These are phyloP conservation scores for Zoysia japonica DNA, from an alignment of 176 grass and related monocot species.

Conservation along the genomic window DNA sequence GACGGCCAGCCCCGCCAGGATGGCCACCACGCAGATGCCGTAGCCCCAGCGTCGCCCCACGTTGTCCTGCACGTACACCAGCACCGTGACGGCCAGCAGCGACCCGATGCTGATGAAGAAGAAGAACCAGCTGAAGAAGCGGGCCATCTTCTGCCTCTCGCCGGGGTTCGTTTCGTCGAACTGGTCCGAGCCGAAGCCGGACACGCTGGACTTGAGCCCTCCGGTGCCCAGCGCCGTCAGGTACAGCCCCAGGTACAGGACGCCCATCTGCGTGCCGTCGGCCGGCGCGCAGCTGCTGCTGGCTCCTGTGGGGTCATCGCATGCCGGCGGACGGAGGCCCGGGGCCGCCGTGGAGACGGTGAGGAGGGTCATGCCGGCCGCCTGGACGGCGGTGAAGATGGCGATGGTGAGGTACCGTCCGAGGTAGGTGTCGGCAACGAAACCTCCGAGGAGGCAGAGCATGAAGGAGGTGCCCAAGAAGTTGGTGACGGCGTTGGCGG, in stretches of 20 bases:
- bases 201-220: conserved; percentile 84
- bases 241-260: conserved; percentile 79
- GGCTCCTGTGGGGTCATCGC: conserved; percentile 19
- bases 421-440: conserved; percentile 85
- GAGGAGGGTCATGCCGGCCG: conserved; percentile 54
- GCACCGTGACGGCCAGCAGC: conserved; percentile 70
- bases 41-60: conserved; percentile 56
- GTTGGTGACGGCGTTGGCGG: conserved; percentile 80
- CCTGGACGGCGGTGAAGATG: conserved; percentile 76
- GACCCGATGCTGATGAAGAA: conserved; percentile 62
- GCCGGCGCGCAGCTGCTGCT: conserved; percentile 36
- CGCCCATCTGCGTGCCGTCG: conserved; percentile 42
- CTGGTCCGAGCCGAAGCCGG: conserved; percentile 81
- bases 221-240: conserved; percentile 80
- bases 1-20: conserved; percentile 32
- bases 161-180: conserved; percentile 62
- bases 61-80: conserved; percentile 91
- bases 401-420: conserved; percentile 84
- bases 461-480: conserved; percentile 89
- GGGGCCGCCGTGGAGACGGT: conserved; percentile 59
- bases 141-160: conserved; percentile 48
- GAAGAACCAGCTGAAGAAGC: conserved; percentile 77
- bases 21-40: conserved; percentile 45
- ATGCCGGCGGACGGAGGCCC: conserved; percentile 51
- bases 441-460: conserved; percentile 84